Evolutionary conservation across 768 basidiomycete species (phyloP).

Genomic region (Crepidotus variabilis): DNA sequence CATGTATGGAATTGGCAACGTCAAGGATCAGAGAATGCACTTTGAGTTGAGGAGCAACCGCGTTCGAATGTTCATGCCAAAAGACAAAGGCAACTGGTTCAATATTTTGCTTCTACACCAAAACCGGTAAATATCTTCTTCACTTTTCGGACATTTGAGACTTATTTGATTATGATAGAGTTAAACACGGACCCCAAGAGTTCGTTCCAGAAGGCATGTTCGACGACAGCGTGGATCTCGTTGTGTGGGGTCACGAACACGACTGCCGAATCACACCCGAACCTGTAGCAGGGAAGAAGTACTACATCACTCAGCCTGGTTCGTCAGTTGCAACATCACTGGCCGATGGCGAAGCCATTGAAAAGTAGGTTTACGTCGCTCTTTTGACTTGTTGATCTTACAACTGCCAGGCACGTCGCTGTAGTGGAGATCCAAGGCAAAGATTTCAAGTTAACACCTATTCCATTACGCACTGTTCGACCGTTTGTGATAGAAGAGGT

Average conservation of each 20-base stretch:
- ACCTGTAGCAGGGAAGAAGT: slow-evolving; percentile 85
- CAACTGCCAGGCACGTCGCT: slow-evolving; percentile 76
- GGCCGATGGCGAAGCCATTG: slow-evolving; percentile 87
- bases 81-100: slow-evolving; percentile 90
- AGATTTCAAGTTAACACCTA: slow-evolving; percentile 80
- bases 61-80: slow-evolving; percentile 95
- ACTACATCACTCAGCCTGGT: slow-evolving; percentile 92
- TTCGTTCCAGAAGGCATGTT: slow-evolving; percentile 97
- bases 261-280: slow-evolving; percentile 93
- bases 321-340: slow-evolving; percentile 93
- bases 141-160: not conserved
- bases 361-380: slow-evolving; percentile 58
- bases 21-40: slow-evolving; percentile 96
- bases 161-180: slow-evolving; percentile 42
- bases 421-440: slow-evolving; percentile 85
- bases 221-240: slow-evolving; percentile 89
- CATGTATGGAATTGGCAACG: slow-evolving; percentile 93
- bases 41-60: slow-evolving; percentile 92
- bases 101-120: slow-evolving; percentile 93
- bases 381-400: not conserved
- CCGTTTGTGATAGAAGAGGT: slow-evolving; percentile 92
- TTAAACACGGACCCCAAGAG: slow-evolving; percentile 92
- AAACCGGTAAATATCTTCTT: slow-evolving; percentile 65
- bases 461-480: slow-evolving; percentile 87
- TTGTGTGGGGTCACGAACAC: slow-evolving; percentile 99